A percentile compares a stretch with the other conserved stretches of the same genome.
Evolutionary conservation across 2,329 filamentous ascomycete genomes (phyloP).

Genomic region (Colletotrichum musae): DNA sequence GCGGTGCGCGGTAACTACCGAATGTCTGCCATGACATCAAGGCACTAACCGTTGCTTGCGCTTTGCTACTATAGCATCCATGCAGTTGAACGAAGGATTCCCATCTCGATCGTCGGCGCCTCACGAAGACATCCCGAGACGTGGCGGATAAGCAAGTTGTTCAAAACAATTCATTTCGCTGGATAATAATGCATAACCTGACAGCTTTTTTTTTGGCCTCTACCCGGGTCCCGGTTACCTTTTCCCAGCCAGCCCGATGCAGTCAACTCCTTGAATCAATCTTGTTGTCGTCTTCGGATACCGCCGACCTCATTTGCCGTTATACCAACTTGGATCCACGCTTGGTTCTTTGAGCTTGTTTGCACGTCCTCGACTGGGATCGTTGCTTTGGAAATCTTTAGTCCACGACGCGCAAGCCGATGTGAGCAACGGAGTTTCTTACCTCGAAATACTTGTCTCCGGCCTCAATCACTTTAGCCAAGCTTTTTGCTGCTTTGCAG

Average conservation of each 20-base stretch:
- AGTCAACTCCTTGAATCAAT: no score
- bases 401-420: neutral
- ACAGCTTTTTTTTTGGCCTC: neutral
- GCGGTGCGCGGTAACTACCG: constrained; percentile 10
- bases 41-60: neutral
- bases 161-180: neutral
- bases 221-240: neutral
- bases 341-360: constrained; percentile 5
- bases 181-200: neutral
- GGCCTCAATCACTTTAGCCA: constrained; percentile 9
- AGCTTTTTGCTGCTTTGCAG: constrained; percentile 6
- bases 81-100: neutral
- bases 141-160: constrained; percentile 2
- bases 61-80: neutral
- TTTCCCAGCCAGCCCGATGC: neutral
- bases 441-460: constrained; percentile 26
- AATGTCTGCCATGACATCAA: constrained; percentile 9
- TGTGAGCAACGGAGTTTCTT: neutral
- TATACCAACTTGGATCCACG: neutral
- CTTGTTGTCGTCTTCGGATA: no score
- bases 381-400: neutral
- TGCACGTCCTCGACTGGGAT: constrained; percentile 14
- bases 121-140: neutral
- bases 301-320: no score
- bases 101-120: neutral